These are phyloP conservation scores for Pleurozium schreberi DNA, from an alignment of 225 moss, liverwort and hornwort genomes.

Conservation along the genomic window DNA sequence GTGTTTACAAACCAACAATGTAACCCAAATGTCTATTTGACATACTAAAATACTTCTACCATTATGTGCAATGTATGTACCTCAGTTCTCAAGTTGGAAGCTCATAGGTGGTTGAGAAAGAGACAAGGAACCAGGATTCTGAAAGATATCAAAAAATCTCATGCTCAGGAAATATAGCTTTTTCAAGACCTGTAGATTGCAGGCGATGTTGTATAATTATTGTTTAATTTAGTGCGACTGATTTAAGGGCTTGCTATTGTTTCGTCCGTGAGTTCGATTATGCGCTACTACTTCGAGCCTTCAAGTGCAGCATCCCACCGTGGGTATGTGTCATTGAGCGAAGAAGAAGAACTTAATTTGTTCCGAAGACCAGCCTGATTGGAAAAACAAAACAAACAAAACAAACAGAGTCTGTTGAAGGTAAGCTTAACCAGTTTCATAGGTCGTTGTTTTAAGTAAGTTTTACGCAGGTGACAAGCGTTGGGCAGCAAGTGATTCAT, in stretches of 20 bases:
- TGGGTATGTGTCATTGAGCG: too few species aligned
- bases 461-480: neutral
- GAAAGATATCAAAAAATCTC: neutral
- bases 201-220: neutral
- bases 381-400: neutral
- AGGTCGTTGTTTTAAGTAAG: neutral
- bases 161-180: neutral
- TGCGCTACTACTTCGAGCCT: too few species aligned
- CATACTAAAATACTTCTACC: neutral
- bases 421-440: neutral
- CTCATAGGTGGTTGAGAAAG: neutral
- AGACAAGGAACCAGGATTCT: neutral
- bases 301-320: too few species aligned
- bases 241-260: neutral
- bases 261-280: neutral
- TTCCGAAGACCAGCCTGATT: neutral
- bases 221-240: neutral
- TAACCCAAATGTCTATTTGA: neutral
- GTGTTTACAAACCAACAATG: neutral
- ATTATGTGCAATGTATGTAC: neutral
- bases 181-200: neutral
- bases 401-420: neutral
- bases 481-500: neutral
- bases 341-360: neutral
- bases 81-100: neutral